A percentile compares a stretch with the other conserved stretches of the same genome.
Evolutionary conservation across 2,329 filamentous ascomycete species (phyloP).

Genomic region (Fusarium ramigenum): DNA sequence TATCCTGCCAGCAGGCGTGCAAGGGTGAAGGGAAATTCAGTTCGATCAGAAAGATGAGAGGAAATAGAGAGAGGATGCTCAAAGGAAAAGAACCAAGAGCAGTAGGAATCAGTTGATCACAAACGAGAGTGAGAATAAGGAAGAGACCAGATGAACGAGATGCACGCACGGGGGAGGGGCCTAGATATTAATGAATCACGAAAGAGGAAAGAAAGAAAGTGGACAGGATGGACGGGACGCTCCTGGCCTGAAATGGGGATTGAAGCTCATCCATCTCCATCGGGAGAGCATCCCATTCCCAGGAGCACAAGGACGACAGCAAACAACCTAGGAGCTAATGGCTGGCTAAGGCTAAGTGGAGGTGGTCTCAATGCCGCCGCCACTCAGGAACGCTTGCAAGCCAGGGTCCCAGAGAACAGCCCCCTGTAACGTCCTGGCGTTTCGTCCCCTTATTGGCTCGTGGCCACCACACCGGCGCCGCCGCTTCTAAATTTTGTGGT

Average conservation of each 20-base stretch:
- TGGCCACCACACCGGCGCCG: slow-evolving; percentile 9
- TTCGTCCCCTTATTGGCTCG: slow-evolving; percentile 12
- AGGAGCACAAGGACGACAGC: slow-evolving; percentile 16
- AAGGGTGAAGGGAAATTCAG: not conserved
- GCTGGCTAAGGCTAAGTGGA: slow-evolving; percentile 18
- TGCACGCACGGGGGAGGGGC: slow-evolving; percentile 18
- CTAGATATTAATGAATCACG: slow-evolving; percentile 9
- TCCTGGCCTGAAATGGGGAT: slow-evolving; percentile 27
- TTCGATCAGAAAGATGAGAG: not conserved
- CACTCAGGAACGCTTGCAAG: slow-evolving; percentile 33
- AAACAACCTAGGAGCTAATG: slow-evolving; percentile 4
- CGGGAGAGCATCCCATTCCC: not conserved
- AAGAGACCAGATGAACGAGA: slow-evolving; percentile 17
- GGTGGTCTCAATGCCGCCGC: slow-evolving; percentile 30
- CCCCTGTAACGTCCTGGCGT: slow-evolving; percentile 21
- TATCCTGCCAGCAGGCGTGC: slow-evolving; percentile 41
- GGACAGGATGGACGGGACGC: not conserved
- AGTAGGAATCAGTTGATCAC: not conserved
- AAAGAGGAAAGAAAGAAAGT: slow-evolving; percentile 17
- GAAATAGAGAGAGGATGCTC: slow-evolving; percentile 12
- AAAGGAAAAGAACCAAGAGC: not conserved
- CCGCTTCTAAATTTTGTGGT: slow-evolving; percentile 29
- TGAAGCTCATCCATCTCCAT: slow-evolving; percentile 28
- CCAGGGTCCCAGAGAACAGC: slow-evolving; percentile 3
- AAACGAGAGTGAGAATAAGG: slow-evolving; percentile 28